Conservation (phyloP, 2,329 filamentous ascomycete species). For the Fusarium mundagurra region DNA sequence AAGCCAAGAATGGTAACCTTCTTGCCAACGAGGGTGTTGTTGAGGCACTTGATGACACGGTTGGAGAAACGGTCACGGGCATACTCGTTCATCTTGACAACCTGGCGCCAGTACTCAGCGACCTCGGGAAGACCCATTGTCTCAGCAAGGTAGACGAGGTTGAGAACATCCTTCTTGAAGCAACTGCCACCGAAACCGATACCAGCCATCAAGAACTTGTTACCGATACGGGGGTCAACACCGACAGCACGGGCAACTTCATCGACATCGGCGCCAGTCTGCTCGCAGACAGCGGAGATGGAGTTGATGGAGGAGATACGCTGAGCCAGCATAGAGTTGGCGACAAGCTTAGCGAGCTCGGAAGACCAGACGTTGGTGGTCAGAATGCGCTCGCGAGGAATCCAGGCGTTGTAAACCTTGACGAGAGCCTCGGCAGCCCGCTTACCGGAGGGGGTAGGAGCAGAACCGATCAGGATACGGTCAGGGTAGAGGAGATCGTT, state of each 20-base stretch:
- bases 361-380: slow-evolving; percentile 81
- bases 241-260: slow-evolving; percentile 76
- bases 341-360: slow-evolving; percentile 80
- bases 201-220: slow-evolving; percentile 77
- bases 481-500: slow-evolving; percentile 76
- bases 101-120: slow-evolving; percentile 77
- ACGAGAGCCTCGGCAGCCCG: slow-evolving; percentile 71
- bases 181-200: slow-evolving; percentile 84
- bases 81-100: slow-evolving; percentile 81
- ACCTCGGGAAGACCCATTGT: slow-evolving; percentile 76
- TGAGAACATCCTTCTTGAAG: slow-evolving; percentile 83
- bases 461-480: slow-evolving; percentile 78
- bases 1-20: slow-evolving; percentile 79
- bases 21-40: slow-evolving; percentile 75
- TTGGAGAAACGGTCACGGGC: slow-evolving; percentile 75
- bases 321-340: slow-evolving; percentile 84
- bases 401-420: slow-evolving; percentile 76
- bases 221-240: slow-evolving; percentile 75
- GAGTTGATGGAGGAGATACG: slow-evolving; percentile 84
- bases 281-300: slow-evolving; percentile 82
- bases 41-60: slow-evolving; percentile 72
- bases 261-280: slow-evolving; percentile 78
- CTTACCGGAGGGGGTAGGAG: slow-evolving; percentile 66
- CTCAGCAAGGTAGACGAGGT: slow-evolving; percentile 77
- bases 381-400: slow-evolving; percentile 72